Conservation (phyloP, 805 yeast genomes). For the Yamadazyma phyllophila region DNA sequence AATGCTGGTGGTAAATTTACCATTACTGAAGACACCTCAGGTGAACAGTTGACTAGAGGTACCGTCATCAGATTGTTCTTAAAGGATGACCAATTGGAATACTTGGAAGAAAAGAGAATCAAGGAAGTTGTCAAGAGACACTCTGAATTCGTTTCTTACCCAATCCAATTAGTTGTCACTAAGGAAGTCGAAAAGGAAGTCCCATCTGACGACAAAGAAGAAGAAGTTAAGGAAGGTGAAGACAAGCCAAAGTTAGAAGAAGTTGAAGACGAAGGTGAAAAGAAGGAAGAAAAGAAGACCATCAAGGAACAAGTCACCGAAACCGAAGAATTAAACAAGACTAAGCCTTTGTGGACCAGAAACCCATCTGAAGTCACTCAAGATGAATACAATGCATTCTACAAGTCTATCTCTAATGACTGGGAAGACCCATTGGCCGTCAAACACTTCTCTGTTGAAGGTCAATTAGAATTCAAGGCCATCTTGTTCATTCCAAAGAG, state of each 20-base stretch:
- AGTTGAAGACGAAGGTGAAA: conserved; percentile 66
- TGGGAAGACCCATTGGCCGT: conserved; percentile 99
- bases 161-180: conserved; percentile 96
- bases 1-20: conserved; percentile 99
- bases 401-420: conserved; percentile 98
- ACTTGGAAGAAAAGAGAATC: conserved; percentile 98
- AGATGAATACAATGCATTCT: conserved; percentile 98
- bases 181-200: conserved; percentile 99
- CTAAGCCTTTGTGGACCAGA: conserved; percentile 99
- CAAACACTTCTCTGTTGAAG: conserved; percentile 99
- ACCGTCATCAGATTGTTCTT: conserved; percentile 90
- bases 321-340: conserved; percentile 97
- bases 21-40: conserved; percentile 82
- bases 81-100: conserved; percentile 98
- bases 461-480: conserved; percentile 99
- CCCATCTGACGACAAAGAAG: conserved; percentile 48
- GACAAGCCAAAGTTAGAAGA: conserved; percentile 76
- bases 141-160: conserved; percentile 98
- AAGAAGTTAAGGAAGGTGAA: conserved; percentile 30
- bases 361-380: conserved; percentile 95
- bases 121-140: conserved; percentile 99
- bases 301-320: conserved; percentile 91
- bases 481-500: conserved; percentile 97
- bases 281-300: conserved; percentile 76
- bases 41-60: conserved; percentile 93